Evolutionary conservation across 352 stramenopile species (phyloP).

Genomic region (Pythium angustatum): DNA sequence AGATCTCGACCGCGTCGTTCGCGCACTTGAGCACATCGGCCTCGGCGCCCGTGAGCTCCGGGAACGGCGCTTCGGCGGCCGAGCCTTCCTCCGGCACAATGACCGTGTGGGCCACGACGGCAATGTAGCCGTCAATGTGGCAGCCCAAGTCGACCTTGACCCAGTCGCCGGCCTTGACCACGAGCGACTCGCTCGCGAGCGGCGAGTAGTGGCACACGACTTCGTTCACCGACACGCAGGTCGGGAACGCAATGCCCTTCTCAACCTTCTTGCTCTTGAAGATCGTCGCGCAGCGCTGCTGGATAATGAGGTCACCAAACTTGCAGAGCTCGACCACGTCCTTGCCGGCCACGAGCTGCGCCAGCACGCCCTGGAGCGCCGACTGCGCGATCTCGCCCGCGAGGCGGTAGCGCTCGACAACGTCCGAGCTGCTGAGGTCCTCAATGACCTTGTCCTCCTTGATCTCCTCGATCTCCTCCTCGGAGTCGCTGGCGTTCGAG

Average conservation of each 20-base stretch:
- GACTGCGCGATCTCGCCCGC: constrained; percentile 99
- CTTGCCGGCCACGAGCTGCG: constrained; percentile 92
- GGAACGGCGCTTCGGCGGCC: constrained; percentile 57
- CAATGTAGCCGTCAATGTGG: constrained; percentile 99
- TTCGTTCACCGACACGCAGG: constrained; percentile 99
- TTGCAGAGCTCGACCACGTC: constrained; percentile 96
- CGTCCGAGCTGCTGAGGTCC: constrained; percentile 90
- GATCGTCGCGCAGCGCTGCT: constrained; percentile 87
- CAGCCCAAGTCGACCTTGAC: constrained; percentile 97
- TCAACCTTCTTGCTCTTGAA: constrained; percentile 98
- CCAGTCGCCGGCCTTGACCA: constrained; percentile 81
- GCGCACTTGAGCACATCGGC: constrained; percentile 97
- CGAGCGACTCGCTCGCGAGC: constrained; percentile 84
- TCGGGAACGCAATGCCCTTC: constrained; percentile 99
- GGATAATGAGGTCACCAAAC: constrained; percentile 86
- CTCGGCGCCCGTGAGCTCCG: constrained; percentile 62
- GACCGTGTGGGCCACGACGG: constrained; percentile 97
- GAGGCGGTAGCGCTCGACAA: constrained; percentile 97
- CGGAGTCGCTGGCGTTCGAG: constrained; percentile 63
- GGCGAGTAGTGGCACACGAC: constrained; percentile 98
- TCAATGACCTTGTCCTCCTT: constrained; percentile 69
- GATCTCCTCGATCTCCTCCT: constrained; percentile 69
- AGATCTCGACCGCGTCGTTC: constrained; percentile 97
- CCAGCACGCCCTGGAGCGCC: constrained; percentile 94
- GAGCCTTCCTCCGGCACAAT: constrained; percentile 88